Evolutionary conservation across 1,284 basidiomycete genomes (phyloP).

Genomic region (Heterobasidion occidentale): DNA sequence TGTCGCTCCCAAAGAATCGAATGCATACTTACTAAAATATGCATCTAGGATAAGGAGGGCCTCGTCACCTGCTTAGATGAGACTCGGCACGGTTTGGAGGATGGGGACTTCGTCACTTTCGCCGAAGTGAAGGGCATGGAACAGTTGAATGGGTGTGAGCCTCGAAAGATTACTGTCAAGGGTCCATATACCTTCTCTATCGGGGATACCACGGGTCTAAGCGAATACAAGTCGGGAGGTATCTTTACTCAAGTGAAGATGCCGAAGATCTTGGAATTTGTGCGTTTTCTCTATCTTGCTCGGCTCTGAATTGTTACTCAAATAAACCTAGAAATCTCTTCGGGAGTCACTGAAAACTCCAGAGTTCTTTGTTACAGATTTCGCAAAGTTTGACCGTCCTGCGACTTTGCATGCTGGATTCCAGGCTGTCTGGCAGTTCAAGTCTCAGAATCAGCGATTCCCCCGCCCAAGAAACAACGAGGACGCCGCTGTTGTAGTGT

Average conservation of each 20-base stretch:
- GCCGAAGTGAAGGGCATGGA: conserved; percentile 96
- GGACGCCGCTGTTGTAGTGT: conserved; percentile 72
- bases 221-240: conserved; percentile 84
- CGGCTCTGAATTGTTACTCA: not conserved
- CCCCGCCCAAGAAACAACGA: conserved; percentile 81
- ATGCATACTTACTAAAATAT: not conserved
- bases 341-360: conserved; percentile 80
- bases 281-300: conserved; percentile 31
- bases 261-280: conserved; percentile 93
- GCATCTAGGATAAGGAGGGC: conserved; percentile 71
- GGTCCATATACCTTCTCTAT: conserved; percentile 96
- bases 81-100: conserved; percentile 94
- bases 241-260: conserved; percentile 99
- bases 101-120: conserved; percentile 97
- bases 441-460: conserved; percentile 57
- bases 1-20: no score
- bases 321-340: conserved; percentile 98
- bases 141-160: conserved; percentile 85
- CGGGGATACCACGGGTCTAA: conserved; percentile 77
- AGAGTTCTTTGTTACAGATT: conserved; percentile 94
- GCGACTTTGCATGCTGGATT: conserved; percentile 89
- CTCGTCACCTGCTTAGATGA: conserved; percentile 97
- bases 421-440: conserved; percentile 88
- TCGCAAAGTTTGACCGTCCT: conserved; percentile 96
- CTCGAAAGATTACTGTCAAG: conserved; percentile 88